phyloP scores from a whole-genome alignment of 139 green algal genomes.

The Auxenochlorella pyrenoidosa region DNA sequence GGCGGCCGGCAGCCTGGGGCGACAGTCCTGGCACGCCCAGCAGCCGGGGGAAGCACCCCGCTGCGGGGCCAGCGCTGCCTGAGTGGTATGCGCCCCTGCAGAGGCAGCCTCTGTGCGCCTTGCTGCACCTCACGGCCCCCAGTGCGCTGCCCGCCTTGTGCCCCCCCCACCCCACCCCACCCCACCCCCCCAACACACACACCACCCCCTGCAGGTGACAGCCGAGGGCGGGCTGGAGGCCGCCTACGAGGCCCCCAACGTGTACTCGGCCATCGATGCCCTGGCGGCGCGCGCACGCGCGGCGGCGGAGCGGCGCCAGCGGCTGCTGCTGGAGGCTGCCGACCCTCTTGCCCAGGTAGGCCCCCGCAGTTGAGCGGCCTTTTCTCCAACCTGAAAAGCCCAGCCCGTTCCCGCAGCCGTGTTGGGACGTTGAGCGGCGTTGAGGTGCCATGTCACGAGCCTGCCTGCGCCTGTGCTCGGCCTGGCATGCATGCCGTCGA shows the following conservation, averaged over 20 bases:
- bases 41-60: no score
- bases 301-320: conserved; percentile 59
- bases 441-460: background rate
- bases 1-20: background rate
- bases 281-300: conserved; percentile 67
- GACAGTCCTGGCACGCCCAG: no score
- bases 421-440: background rate
- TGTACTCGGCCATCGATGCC: conserved; percentile 75
- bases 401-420: no score
- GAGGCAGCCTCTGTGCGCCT: background rate
- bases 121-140: background rate
- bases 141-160: background rate
- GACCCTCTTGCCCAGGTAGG: background rate
- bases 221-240: conserved; percentile 63
- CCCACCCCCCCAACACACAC: no score
- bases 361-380: no score
- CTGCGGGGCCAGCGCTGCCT: no score
- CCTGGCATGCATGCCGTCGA: no score
- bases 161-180: no score
- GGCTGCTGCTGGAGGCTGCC: conserved; percentile 34
- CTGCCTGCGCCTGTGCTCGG: background rate
- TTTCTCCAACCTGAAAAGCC: no score
- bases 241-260: conserved; percentile 61
- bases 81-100: background rate
- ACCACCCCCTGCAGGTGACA: conserved; percentile 41